phyloP scores from a whole-genome alignment of 1,284 basidiomycete genomes.

The Hemileia vastatrix region DNA sequence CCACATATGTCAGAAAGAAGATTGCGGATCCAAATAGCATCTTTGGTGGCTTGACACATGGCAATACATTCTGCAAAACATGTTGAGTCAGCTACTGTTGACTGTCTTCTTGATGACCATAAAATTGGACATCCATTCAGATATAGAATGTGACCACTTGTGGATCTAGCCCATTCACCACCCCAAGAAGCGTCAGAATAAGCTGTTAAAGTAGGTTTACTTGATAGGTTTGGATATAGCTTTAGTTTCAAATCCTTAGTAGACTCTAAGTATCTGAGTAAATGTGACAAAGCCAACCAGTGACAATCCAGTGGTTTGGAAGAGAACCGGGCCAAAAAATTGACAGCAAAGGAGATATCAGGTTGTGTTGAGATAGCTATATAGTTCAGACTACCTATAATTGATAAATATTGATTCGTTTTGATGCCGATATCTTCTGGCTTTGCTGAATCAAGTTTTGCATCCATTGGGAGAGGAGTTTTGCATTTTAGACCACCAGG shows the following conservation, averaged over 20 bases:
- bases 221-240: background rate
- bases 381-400: background rate
- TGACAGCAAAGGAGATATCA: background rate
- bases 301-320: background rate
- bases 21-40: background rate
- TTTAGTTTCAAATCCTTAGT: background rate
- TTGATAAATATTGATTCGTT: too few species aligned
- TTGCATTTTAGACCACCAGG: too few species aligned
- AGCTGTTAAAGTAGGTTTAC: background rate
- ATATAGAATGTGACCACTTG: background rate
- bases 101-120: background rate
- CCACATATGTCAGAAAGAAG: background rate
- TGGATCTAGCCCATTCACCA: background rate
- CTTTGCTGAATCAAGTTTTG: too few species aligned
- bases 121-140: background rate
- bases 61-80: constrained; percentile 5
- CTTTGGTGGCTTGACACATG: background rate
- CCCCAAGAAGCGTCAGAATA: constrained; percentile 6
- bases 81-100: background rate
- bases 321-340: constrained; percentile 10
- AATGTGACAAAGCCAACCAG: background rate
- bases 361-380: background rate
- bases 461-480: too few species aligned
- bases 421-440: too few species aligned
- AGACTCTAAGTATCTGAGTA: background rate